Base-by-base conservation (phyloP, 495 filamentous ascomycete species). In the Copromyces sp. region DNA sequence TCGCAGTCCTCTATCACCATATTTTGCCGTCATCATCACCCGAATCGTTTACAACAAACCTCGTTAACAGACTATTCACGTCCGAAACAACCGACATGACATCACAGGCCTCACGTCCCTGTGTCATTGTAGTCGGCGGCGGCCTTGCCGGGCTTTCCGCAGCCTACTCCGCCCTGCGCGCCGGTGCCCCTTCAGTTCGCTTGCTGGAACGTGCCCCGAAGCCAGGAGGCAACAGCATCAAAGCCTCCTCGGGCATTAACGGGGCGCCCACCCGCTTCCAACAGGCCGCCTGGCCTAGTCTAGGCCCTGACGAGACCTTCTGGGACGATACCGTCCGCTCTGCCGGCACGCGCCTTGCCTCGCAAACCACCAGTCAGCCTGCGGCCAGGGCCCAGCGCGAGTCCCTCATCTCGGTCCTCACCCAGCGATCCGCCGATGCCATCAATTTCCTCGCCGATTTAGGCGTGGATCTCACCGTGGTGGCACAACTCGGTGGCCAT, bases 201-300 rank as follows among this genome's bases (percentile, higher is more conserved):
- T 76, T 90, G 69, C 79, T 90, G n/a, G 87, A 90, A 68, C 82
- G 86, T 8, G 81, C 82, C 11, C 70, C 83, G 12, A 88, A 87
- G 72, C 87, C 87, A 0, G 88, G 88, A n/a, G 87, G 88, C 9
- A 90, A 90, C 74, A 85, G 82, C 76, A 88, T 89, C 78, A 90
- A 90, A 75, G 88, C 88, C 2, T 89, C 87, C 0, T 89, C 87
- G 0, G 87, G 88, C 4, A 90, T 90, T 78, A 90, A 89, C 75
- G 88, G 87, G 8, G 86, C 86, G 1, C 83, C 83, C 16, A 88
- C 87, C 0, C 78, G 80, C 17, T 88, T 84, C 73, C 87, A 89
- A 74, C 73, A 77, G n/a, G 71, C n/a, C 3, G 73, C 71, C 59
- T 32, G 68, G 47, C 11, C 61, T 71, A 70, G 69, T 20, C 70